Base-by-base conservation (phyloP, 306 rosid species). In the Lathyrus oleraceus region DNA sequence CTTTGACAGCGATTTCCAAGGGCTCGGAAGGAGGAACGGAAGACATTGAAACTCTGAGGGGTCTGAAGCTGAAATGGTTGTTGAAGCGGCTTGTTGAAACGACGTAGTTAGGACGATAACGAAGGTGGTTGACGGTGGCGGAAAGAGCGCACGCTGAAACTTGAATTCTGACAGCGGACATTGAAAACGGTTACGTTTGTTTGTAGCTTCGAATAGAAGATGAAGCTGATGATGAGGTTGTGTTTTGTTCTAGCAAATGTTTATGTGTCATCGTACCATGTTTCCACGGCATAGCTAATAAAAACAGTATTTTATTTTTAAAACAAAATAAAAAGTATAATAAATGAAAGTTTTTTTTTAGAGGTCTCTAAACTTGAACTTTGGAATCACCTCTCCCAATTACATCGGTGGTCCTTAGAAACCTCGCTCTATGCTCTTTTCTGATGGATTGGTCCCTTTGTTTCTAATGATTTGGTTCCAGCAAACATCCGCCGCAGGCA, bases 1-100 rank as follows among this genome's bases (percentile, higher is more conserved):
- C 87, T 71, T 94, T 94, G 74, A 79, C 95, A 78, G 87, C 85
- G 45, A 86, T 42, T 77, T 87, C 89, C n/a, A 90, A 65, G 43
- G 94, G 90, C 38, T 2, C 39, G 17, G 86, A 43, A 40, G 87
- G 71, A 69, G 85, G 54, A 78, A 74, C 61, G 15, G 85, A 70
- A 19, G 95, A 76, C 94, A 87, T 83, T 63, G 95, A 81, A 14
- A 89, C 80, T 23, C 79, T 73, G 35, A 85, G 82, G 45, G 76
- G 9, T 17, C 44, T 40, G 20, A 60, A 13, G 17, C 61, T 21
- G 47, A 67, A 38, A 30, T 8, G 58, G 72, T 47, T 38, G 62
- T 15, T 60, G 69, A 56, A 56, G 6, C 8, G 12, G 70, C 13
- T 58, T 49, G 76, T 40, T 57, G 84, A 76, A 21, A 76, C 76